These are phyloP conservation scores for Leishmania mexicana DNA, from an alignment of 208 protist species.

Conservation along the genomic window DNA sequence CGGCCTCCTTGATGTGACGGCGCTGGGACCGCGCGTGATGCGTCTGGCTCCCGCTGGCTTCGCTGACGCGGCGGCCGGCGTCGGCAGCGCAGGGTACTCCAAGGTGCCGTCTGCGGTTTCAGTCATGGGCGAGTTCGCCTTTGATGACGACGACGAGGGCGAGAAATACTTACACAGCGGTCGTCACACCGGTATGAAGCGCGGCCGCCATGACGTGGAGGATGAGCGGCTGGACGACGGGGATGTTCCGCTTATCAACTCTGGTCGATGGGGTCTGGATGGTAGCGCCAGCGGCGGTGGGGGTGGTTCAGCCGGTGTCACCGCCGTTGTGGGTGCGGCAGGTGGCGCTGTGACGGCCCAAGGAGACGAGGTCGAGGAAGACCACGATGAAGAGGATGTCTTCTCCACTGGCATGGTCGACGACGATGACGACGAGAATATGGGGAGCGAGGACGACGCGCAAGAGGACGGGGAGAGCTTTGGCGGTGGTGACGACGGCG, in stretches of 20 bases:
- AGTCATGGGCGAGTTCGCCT: conserved; percentile 22
- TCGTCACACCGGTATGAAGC: conserved; percentile 13
- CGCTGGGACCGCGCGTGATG: conserved; percentile 19
- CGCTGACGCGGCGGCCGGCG: conserved; percentile 1
- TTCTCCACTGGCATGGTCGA: conserved; percentile 42
- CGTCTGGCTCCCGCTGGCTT: background rate
- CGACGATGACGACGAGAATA: conserved; percentile 70
- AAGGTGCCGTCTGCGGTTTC: background rate
- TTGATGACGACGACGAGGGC: conserved; percentile 36
- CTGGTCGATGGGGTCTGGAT: conserved; percentile 9
- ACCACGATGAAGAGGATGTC: conserved; percentile 54
- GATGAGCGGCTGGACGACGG: conserved; percentile 24
- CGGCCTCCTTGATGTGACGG: conserved; percentile 23
- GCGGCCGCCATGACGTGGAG: conserved; percentile 32
- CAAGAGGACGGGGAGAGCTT: conserved; percentile 37
- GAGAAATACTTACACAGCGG: conserved; percentile 1
- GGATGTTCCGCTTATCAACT: conserved; percentile 22
- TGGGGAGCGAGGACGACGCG: conserved; percentile 29
- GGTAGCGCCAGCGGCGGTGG: background rate
- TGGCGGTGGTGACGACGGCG: conserved; percentile 52
- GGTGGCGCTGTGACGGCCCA: background rate
- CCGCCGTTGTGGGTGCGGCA: conserved; percentile 5
- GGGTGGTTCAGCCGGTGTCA: background rate
- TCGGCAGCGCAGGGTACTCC: background rate
- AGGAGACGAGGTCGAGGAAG: conserved; percentile 23